Evolutionary conservation across 148 eudicot genomes (phyloP), one percentile per base, ranked within the genome.

Genomic region (Nyssa sinensis): DNA sequence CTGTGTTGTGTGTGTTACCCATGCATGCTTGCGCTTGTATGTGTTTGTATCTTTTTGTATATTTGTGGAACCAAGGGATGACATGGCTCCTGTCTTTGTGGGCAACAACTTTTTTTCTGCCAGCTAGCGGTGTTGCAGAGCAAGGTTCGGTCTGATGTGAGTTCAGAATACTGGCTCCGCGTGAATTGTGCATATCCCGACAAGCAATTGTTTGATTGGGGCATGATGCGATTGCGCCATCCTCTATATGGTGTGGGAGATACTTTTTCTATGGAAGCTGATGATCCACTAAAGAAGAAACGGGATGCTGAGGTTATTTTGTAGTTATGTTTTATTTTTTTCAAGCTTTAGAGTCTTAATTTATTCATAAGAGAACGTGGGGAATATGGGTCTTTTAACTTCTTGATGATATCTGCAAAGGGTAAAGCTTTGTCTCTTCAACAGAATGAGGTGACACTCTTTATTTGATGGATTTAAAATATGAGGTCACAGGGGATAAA

Each of bases 131-230:
- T 91, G 77, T 68, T 96, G 80, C 99, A 96, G 79, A 84, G 75
- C 64, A 96, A 93, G 79, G 93, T 96, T 24, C 90, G 98, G 62
- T 85, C 88, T 73, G 94, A 88, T 74, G 93, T 96, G 53, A 89
- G 93, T 83, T 79, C 97, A 77, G 99, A 96, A 70, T 89, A 89
- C 77, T 93, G 94, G 99, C 93, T 96, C 73, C 91, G 93, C 58
- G 74, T 85, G 76, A 87, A 77, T 62, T 96, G 99, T 80, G 89
- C 88, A 68, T 79, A 83, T 79, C 95, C 98, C 51, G 93, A 91
- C 28, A 81, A 88, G 77, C 92, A 93, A 82, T 75, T 96, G 69
- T 96, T 84, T 85, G 99, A 96, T 77, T 96, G 99, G 93, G 95
- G 98, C 63, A 89, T 93, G 97, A 85, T 82, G 76, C 82, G 98